Evolutionary conservation across 2,329 filamentous ascomycete genomes (phyloP).

Genomic region (Plectosphaerella plurivora): DNA sequence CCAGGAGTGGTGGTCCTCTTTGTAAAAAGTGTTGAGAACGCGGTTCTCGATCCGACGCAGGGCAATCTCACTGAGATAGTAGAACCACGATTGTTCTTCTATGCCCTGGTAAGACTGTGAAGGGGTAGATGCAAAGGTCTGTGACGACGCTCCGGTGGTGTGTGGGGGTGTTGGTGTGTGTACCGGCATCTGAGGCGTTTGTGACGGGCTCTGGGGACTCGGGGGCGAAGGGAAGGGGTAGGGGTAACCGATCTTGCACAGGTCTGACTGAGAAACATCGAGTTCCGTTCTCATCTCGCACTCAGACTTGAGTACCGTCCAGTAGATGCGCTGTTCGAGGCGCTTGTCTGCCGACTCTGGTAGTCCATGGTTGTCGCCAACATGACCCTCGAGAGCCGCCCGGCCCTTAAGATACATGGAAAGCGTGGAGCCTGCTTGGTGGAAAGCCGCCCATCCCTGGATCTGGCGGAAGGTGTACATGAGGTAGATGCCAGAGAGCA

Average conservation of each 20-base stretch:
- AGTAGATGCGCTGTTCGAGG: conserved; percentile 24
- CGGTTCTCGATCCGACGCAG: conserved; percentile 7
- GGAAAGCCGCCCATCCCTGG: conserved; percentile 9
- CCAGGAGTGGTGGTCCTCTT: background rate
- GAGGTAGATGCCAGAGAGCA: conserved; percentile 10
- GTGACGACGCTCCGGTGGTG: background rate
- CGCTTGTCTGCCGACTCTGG: conserved; percentile 6
- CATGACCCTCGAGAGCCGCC: background rate
- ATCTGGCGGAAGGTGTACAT: conserved; percentile 12
- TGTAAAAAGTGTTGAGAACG: conserved; percentile 8
- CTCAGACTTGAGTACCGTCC: conserved; percentile 27
- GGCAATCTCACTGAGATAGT: conserved; percentile 12
- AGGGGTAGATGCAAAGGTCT: background rate
- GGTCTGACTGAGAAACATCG: conserved; percentile 8
- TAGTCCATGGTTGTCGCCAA: background rate
- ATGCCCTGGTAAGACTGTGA: background rate
- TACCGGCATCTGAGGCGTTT: background rate
- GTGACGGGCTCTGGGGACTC: conserved; percentile 4
- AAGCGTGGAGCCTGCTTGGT: conserved; percentile 5
- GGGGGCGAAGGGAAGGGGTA: conserved; percentile 23
- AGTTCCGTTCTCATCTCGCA: conserved; percentile 13
- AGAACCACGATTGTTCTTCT: conserved; percentile 13
- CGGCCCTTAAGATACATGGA: conserved; percentile 7
- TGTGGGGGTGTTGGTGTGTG: background rate
- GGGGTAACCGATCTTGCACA: conserved; percentile 18